Conservation (phyloP, 331 rosid genomes). For the Pyrus hybrid region DNA sequence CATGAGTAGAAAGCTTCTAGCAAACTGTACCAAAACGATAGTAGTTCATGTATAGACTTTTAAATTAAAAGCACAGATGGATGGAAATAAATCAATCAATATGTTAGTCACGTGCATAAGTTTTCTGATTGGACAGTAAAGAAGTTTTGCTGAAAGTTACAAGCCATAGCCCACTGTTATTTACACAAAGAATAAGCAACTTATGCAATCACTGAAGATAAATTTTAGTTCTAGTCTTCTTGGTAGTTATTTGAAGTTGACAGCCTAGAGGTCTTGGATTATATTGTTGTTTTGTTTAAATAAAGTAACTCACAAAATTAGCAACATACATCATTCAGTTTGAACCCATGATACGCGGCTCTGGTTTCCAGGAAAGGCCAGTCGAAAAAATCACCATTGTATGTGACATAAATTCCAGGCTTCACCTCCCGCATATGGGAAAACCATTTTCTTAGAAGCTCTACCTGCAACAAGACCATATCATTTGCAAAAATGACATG, state of each 20-base stretch:
- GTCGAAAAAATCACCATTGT: constrained; percentile 92
- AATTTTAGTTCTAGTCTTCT: neutral
- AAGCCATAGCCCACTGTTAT: neutral
- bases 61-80: neutral
- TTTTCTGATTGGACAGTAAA: neutral
- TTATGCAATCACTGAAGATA: constrained; percentile 1
- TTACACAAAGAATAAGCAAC: neutral
- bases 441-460: constrained; percentile 88
- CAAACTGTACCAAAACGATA: neutral
- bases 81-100: neutral
- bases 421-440: constrained; percentile 92
- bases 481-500: neutral
- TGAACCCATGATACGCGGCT: constrained; percentile 75
- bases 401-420: constrained; percentile 94
- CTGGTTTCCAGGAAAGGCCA: constrained; percentile 95
- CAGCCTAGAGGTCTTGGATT: constrained; percentile 16
- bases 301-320: constrained; percentile 9
- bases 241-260: neutral
- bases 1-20: neutral
- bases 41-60: neutral
- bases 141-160: neutral
- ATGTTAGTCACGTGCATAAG: neutral
- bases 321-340: constrained; percentile 75
- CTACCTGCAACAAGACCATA: constrained; percentile 44
- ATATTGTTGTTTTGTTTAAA: neutral